Base-by-base conservation (phyloP, 2,329 filamentous ascomycete species). In the Dendryphion nanum region DNA sequence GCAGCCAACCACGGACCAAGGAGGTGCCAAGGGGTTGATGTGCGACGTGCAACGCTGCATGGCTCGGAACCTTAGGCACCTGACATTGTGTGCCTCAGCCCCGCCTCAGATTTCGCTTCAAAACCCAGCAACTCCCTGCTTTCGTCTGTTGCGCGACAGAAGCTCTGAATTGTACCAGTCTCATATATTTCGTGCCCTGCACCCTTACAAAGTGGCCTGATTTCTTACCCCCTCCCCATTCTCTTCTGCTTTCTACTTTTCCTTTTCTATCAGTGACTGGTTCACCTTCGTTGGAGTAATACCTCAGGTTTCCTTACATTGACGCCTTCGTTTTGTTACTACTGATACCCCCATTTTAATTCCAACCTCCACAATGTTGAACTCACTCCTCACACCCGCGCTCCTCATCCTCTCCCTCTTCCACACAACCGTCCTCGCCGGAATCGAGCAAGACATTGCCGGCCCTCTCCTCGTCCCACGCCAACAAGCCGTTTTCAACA, bases 341-440 rank as follows among this genome's bases (percentile, higher is more conserved):
- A 10, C 23, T n/a, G 10, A 26, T 26, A 26, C 30, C 6, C 30
- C 28, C 35, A 17, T 17, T 19, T 32, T 20, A 8, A 26, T 26
- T 8, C n/a, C 10, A 8, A 26, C 26, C 29, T 6, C 30, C 30
- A 53, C 35, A 13, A 63, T 63, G 59, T 42, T 57, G 30, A 48
- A 45, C 30, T 42, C 51, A 20, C 29, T 61, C 37, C 34, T 64
- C 43, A 40, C 51, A 35, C 56, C 41, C 33, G 20, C 59, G 18
- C 18, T 62, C 35, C 37, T 63, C 39, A 39, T 57, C 40, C 40
- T 63, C 44, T 53, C 54, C 5, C 18, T 57, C 33, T 46, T 58
- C 39, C 41, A 47, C 30, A 34, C 35, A 21, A 13, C 23, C 31
- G 23, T 18, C 33, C 29, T 58, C 29, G 45, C 44, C 14, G 38